Percentiles rank a stretch among this genome's conserved stretches.
These are phyloP conservation scores for Brassica rapa DNA, from an alignment of 345 rosid genomes.

Conservation along the genomic window DNA sequence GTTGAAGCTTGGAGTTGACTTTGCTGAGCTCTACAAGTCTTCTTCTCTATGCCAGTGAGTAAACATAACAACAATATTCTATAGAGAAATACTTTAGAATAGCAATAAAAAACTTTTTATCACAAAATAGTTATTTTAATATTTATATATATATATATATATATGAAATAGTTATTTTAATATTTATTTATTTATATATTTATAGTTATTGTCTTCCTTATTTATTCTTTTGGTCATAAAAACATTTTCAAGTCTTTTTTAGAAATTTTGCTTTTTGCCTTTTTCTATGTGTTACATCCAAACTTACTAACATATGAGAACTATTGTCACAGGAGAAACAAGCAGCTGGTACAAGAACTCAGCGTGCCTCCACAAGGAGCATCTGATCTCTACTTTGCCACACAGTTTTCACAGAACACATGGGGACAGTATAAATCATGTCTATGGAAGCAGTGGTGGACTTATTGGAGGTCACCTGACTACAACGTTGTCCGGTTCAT, in stretches of 20 bases:
- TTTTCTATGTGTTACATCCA: neutral
- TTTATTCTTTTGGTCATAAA: too few relatives aligned
- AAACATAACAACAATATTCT: neutral
- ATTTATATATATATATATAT: too few relatives aligned
- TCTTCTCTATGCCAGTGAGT: slow-evolving; percentile 64
- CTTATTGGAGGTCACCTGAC: slow-evolving; percentile 77
- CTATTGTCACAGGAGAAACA: slow-evolving; percentile 51
- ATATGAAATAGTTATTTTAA: too few relatives aligned
- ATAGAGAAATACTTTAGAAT: neutral
- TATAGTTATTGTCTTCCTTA: too few relatives aligned
- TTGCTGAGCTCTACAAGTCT: slow-evolving; percentile 62
- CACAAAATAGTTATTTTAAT: too few relatives aligned
- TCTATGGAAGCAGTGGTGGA: slow-evolving; percentile 76
- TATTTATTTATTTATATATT: too few relatives aligned
- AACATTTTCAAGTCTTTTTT: too few relatives aligned
- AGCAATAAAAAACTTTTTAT: too few relatives aligned
- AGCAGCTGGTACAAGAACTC: slow-evolving; percentile 53
- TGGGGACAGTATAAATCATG: slow-evolving; percentile 70
- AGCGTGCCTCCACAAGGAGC: slow-evolving; percentile 56
- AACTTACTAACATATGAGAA: neutral
- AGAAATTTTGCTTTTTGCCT: too few relatives aligned
- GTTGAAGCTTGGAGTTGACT: slow-evolving; percentile 67
- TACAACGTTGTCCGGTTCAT: slow-evolving; percentile 58
- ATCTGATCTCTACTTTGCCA: slow-evolving; percentile 52
- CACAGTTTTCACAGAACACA: slow-evolving; percentile 53